Evolutionary conservation across 345 rosid genomes (phyloP).

Genomic region (Murraya koenigii): DNA sequence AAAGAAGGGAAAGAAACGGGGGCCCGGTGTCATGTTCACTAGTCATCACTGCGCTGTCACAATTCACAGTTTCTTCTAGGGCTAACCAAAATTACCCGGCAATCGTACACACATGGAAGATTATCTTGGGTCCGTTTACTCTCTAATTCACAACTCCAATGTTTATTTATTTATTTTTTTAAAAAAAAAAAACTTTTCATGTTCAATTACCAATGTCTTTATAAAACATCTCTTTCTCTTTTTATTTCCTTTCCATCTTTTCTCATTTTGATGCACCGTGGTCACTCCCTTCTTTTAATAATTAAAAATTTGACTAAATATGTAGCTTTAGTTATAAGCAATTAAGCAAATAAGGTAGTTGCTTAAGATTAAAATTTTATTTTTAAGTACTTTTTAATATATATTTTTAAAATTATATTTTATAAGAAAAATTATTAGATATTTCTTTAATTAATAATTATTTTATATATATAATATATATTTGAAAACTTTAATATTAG

Average conservation of each 20-base stretch:
- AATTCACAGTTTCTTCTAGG: not conserved
- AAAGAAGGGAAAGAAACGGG: not conserved
- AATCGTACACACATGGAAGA: not conserved
- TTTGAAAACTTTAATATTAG: no score
- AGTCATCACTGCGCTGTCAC: not conserved
- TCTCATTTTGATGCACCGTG: not conserved
- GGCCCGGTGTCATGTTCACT: not conserved
- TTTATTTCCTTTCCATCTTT: not conserved
- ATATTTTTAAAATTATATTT: no score
- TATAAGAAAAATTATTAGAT: no score
- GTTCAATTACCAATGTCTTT: constrained; percentile 39
- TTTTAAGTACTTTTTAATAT: no score
- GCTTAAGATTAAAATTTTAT: no score
- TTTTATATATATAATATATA: no score
- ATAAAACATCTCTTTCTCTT: not conserved
- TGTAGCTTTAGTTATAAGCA: no score
- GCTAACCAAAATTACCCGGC: not conserved
- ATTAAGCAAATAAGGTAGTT: no score
- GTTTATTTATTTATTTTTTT: not conserved
- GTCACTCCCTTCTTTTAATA: no score
- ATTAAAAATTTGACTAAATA: no score
- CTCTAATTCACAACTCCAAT: constrained; percentile 12
- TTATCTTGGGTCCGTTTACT: constrained; percentile 11
- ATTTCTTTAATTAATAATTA: no score
- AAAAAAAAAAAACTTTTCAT: not conserved